Percentiles rank a stretch among this genome's conserved stretches.
Evolutionary conservation across 75 land plant genomes (phyloP).

Genomic region (Pinus tabuliformis): DNA sequence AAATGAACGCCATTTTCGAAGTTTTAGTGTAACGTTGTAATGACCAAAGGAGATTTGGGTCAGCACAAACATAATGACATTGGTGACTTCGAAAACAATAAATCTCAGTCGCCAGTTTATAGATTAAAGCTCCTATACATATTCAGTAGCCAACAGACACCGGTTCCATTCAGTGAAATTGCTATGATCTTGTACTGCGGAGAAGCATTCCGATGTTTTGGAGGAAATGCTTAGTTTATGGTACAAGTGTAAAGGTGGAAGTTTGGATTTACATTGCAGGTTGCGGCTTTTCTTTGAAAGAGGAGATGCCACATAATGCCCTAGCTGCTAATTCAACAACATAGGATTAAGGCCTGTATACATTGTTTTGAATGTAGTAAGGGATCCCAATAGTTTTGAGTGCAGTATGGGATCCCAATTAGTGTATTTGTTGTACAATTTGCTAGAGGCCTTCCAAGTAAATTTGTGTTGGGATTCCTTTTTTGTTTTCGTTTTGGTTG

Average conservation of each 20-base stretch:
- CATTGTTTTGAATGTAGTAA: too few species aligned
- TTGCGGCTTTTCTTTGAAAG: neutral
- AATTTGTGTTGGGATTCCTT: too few species aligned
- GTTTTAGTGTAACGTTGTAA: neutral
- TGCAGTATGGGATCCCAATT: too few species aligned
- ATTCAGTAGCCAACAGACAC: neutral
- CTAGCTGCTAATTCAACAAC: too few species aligned
- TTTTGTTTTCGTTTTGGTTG: too few species aligned
- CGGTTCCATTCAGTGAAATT: neutral
- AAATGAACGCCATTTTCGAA: neutral
- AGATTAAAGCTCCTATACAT: neutral
- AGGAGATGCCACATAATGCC: neutral
- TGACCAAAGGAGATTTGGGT: neutral
- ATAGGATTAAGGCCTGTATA: too few species aligned
- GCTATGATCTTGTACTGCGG: neutral
- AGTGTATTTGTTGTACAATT: too few species aligned
- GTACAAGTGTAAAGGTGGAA: neutral
- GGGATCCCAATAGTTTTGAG: too few species aligned
- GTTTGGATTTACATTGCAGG: neutral
- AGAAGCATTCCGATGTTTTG: neutral
- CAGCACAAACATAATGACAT: neutral
- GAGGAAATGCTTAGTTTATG: neutral
- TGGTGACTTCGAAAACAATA: neutral
- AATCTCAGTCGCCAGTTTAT: neutral
- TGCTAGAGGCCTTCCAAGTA: too few species aligned